Conservation (phyloP, 352 stramenopile species). For the Phytopythium delawarense region DNA sequence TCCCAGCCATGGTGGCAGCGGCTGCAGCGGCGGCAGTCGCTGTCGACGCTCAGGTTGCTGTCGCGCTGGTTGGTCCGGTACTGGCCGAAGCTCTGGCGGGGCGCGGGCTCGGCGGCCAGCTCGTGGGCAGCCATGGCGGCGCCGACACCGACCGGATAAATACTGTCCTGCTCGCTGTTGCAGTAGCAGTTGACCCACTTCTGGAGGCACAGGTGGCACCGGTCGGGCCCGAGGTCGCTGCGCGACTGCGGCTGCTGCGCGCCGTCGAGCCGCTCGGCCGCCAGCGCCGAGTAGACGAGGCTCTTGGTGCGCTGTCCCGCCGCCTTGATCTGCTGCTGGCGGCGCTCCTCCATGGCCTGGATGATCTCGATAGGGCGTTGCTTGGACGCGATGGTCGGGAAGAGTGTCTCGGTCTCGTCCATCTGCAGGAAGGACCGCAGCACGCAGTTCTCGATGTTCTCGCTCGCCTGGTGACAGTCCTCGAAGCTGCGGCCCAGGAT, state of each 20-base stretch:
- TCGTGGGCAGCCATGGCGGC: conserved; percentile 10
- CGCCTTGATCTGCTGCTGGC: conserved; percentile 66
- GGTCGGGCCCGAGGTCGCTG: conserved; percentile 58
- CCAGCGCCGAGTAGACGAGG: conserved; percentile 33
- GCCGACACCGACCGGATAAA: conserved; percentile 40
- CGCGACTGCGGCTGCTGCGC: conserved; percentile 23
- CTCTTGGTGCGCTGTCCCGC: conserved; percentile 54
- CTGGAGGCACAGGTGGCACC: conserved; percentile 69
- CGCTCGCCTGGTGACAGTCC: conserved; percentile 54
- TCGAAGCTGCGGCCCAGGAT: conserved; percentile 70
- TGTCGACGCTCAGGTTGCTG: conserved; percentile 47
- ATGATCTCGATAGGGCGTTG: conserved; percentile 57
- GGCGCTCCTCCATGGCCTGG: conserved; percentile 65
- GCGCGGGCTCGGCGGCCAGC: conserved; percentile 7
- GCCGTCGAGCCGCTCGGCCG: conserved; percentile 31
- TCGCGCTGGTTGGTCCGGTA: conserved; percentile 14
- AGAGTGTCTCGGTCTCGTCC: conserved; percentile 47
- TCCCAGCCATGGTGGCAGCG: conserved; percentile 67
- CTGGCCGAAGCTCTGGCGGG: background rate
- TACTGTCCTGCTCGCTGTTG: conserved; percentile 73
- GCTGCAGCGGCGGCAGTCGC: conserved; percentile 62
- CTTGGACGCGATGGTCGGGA: conserved; percentile 47
- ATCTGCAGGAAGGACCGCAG: conserved; percentile 77
- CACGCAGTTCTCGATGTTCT: conserved; percentile 70
- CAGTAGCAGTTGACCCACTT: conserved; percentile 89